Conservation (phyloP, 768 basidiomycete species). For the Clitopilus hobsonii region DNA sequence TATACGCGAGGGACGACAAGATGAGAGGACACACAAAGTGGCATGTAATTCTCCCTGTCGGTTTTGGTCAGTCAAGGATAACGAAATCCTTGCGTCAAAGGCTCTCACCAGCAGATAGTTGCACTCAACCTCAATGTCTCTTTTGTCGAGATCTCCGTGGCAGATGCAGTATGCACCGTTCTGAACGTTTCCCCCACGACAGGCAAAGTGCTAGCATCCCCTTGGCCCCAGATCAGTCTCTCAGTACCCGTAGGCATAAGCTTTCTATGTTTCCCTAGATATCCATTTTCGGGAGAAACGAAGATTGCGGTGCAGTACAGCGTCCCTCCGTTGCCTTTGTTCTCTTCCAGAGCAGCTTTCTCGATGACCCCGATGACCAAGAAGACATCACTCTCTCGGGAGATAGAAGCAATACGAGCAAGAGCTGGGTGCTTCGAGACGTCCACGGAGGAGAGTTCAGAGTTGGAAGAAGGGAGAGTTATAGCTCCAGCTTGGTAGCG, state of each 20-base stretch:
- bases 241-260: slow-evolving; percentile 59
- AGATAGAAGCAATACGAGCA: slow-evolving; percentile 41
- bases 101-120: slow-evolving; percentile 52
- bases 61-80: neutral
- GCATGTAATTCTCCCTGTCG: slow-evolving; percentile 68
- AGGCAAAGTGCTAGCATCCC: slow-evolving; percentile 49
- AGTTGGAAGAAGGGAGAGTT: slow-evolving; percentile 39
- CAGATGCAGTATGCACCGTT: slow-evolving; percentile 5
- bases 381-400: slow-evolving; percentile 44
- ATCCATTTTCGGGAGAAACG: slow-evolving; percentile 46
- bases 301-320: slow-evolving; percentile 60
- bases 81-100: too few relatives aligned
- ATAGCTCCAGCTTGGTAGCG: slow-evolving; percentile 52
- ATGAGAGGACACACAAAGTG: slow-evolving; percentile 36
- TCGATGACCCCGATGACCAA: slow-evolving; percentile 60
- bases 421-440: slow-evolving; percentile 24
- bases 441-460: neutral
- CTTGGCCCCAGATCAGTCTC: slow-evolving; percentile 59
- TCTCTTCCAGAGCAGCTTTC: slow-evolving; percentile 8
- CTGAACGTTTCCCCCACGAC: slow-evolving; percentile 38
- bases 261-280: slow-evolving; percentile 62
- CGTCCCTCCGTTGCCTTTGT: slow-evolving; percentile 42
- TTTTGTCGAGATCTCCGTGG: neutral
- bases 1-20: neutral
- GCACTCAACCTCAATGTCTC: slow-evolving; percentile 42